Conservation (phyloP, 2,329 filamentous ascomycete genomes). For the Trichoderma semiorbis region DNA sequence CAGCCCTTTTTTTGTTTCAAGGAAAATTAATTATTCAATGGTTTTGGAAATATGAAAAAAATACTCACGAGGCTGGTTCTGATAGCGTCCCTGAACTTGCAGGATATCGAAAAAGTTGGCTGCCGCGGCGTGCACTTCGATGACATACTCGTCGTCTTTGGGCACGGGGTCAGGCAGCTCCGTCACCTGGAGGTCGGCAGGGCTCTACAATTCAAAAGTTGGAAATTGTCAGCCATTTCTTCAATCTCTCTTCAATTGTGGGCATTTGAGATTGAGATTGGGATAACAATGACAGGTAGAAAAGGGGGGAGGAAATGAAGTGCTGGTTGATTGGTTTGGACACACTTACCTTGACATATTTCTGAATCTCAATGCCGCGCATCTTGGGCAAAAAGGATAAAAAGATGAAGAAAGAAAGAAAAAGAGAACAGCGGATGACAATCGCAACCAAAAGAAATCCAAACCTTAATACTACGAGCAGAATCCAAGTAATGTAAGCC, state of each 20-base stretch:
- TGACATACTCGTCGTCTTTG: conserved; percentile 71
- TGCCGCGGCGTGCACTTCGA: conserved; percentile 80
- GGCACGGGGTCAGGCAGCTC: conserved; percentile 73
- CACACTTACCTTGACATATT: conserved; percentile 68
- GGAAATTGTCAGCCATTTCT: neutral
- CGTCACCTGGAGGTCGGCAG: conserved; percentile 72
- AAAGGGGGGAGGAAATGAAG: neutral
- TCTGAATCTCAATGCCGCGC: conserved; percentile 69
- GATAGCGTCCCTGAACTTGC: conserved; percentile 94
- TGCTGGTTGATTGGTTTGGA: too few species aligned
- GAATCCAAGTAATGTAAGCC: neutral
- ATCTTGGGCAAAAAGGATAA: conserved; percentile 44
- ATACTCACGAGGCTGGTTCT: conserved; percentile 69
- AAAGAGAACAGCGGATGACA: neutral
- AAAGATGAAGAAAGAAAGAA: neutral
- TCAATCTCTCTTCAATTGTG: neutral
- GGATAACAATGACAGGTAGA: neutral
- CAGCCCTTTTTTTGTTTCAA: neutral
- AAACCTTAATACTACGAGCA: neutral
- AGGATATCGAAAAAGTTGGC: conserved; percentile 98
- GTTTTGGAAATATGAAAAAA: too few species aligned
- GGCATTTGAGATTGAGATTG: neutral
- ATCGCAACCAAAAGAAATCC: neutral
- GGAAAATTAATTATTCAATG: too few species aligned
- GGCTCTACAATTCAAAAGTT: conserved; percentile 52